These are phyloP conservation scores for Lentinula detonsa DNA, from an alignment of 768 basidiomycete genomes.

Conservation along the genomic window DNA sequence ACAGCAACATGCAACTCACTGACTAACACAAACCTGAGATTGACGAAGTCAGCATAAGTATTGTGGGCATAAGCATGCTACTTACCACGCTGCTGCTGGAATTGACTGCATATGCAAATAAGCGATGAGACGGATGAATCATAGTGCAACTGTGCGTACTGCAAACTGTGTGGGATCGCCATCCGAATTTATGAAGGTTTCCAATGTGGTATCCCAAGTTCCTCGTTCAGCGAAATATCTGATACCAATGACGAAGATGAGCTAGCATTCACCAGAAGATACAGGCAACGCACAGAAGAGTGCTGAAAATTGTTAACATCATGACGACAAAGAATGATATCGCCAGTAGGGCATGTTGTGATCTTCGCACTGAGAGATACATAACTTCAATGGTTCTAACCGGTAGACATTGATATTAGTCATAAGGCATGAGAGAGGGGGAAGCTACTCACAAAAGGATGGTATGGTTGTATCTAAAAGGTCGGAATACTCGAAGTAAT, in stretches of 20 bases:
- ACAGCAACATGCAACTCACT: slow-evolving; percentile 45
- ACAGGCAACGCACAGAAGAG: slow-evolving; percentile 52
- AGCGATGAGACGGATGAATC: neutral
- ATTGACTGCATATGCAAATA: slow-evolving; percentile 38
- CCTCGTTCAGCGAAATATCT: slow-evolving; percentile 88
- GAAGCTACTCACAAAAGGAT: slow-evolving; percentile 61
- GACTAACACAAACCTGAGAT: slow-evolving; percentile 61
- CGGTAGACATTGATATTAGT: neutral
- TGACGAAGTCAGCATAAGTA: too few species aligned
- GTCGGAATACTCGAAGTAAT: slow-evolving; percentile 81
- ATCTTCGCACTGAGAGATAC: slow-evolving; percentile 82
- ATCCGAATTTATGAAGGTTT: slow-evolving; percentile 78
- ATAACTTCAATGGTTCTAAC: slow-evolving; percentile 84
- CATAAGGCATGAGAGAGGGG: neutral
- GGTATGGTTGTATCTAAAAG: slow-evolving; percentile 80
- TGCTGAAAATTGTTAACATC: slow-evolving; percentile 84
- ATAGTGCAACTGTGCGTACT: slow-evolving; percentile 28
- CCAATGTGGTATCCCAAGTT: slow-evolving; percentile 78
- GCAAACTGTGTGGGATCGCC: slow-evolving; percentile 80
- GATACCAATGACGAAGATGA: slow-evolving; percentile 14
- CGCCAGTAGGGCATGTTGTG: slow-evolving; percentile 81
- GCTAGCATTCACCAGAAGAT: neutral
- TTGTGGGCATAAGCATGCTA: slow-evolving; percentile 4
- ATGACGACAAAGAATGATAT: slow-evolving; percentile 86
- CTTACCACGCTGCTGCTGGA: slow-evolving; percentile 74